These are phyloP conservation scores for Cylindricascospora bacillispora DNA, from an alignment of 1,139 yeast species.

Conservation along the genomic window DNA sequence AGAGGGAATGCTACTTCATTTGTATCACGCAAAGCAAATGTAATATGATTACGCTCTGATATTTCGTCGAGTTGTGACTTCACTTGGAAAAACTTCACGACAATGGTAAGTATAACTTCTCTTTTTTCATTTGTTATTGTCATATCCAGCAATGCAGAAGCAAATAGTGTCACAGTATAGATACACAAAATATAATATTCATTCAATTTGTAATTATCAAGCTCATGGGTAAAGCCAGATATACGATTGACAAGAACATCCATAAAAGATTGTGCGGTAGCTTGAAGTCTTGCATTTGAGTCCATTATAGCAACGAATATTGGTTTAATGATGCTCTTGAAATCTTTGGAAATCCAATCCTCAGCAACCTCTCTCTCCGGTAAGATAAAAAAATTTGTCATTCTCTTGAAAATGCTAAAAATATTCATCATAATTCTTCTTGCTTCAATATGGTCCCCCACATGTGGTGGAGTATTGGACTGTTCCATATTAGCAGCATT, in stretches of 20 bases:
- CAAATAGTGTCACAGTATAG: constrained; percentile 19
- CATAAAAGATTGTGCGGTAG: constrained; percentile 11
- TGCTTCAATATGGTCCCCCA: constrained; percentile 15
- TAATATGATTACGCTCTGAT: constrained; percentile 6
- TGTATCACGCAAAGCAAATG: constrained; percentile 9
- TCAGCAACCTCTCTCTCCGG: constrained; percentile 10
- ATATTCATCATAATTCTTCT: constrained; percentile 22
- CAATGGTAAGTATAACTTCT: constrained; percentile 15
- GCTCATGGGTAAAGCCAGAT: constrained; percentile 8
- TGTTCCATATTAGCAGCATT: neutral
- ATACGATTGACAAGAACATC: constrained; percentile 11
- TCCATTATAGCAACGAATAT: constrained; percentile 16
- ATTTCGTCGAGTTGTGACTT: constrained; percentile 12
- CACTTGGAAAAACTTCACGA: constrained; percentile 15
- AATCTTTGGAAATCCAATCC: constrained; percentile 9
- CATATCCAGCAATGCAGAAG: constrained; percentile 20
- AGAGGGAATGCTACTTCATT: constrained; percentile 14
- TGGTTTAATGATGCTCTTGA: constrained; percentile 15
- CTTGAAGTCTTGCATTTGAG: constrained; percentile 11
- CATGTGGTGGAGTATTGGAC: constrained; percentile 1
- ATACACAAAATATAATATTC: constrained; percentile 16
- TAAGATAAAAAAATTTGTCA: constrained; percentile 18
- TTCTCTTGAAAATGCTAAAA: constrained; percentile 21
- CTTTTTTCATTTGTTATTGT: constrained; percentile 16
- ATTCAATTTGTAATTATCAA: constrained; percentile 6